These are phyloP conservation scores for Trypanosoma cruzi DNA, from an alignment of 208 protist species.

Conservation along the genomic window DNA sequence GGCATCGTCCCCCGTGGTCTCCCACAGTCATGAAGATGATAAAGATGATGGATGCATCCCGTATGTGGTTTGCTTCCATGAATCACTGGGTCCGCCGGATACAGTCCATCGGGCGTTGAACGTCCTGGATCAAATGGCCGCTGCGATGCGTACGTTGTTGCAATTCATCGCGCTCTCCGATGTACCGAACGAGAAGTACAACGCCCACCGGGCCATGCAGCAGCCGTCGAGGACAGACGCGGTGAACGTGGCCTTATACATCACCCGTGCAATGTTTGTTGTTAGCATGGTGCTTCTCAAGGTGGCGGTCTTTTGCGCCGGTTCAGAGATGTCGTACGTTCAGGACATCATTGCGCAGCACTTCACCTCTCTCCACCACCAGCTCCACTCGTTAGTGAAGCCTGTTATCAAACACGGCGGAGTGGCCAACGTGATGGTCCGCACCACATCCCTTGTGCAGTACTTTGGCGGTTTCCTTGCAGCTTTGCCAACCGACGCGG, in stretches of 20 bases:
- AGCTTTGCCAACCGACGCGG: slow-evolving; percentile 40
- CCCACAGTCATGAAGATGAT: background rate
- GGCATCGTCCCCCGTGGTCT: slow-evolving; percentile 10
- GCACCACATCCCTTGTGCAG: slow-evolving; percentile 81
- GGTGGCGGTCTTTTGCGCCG: background rate
- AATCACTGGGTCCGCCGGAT: slow-evolving; percentile 1
- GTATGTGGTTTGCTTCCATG: slow-evolving; percentile 19
- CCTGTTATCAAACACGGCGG: slow-evolving; percentile 62
- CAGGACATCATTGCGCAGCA: slow-evolving; percentile 27
- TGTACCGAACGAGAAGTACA: slow-evolving; percentile 81
- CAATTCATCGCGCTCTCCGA: slow-evolving; percentile 66
- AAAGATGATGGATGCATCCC: slow-evolving; percentile 9
- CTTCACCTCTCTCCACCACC: slow-evolving; percentile 50
- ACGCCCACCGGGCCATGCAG: slow-evolving; percentile 66
- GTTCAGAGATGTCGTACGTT: background rate
- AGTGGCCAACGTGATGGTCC: slow-evolving; percentile 84
- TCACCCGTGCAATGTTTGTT: slow-evolving; percentile 42
- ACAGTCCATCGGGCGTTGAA: slow-evolving; percentile 7
- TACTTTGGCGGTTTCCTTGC: slow-evolving; percentile 73
- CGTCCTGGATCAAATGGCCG: slow-evolving; percentile 13
- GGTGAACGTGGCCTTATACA: slow-evolving; percentile 74
- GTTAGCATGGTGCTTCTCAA: slow-evolving; percentile 41
- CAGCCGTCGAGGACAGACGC: slow-evolving; percentile 61
- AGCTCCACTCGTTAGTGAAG: slow-evolving; percentile 47
- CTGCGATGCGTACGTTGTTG: slow-evolving; percentile 32